Evolutionary conservation across 345 rosid genomes (phyloP).

Genomic region (Dipteronia sinensis): DNA sequence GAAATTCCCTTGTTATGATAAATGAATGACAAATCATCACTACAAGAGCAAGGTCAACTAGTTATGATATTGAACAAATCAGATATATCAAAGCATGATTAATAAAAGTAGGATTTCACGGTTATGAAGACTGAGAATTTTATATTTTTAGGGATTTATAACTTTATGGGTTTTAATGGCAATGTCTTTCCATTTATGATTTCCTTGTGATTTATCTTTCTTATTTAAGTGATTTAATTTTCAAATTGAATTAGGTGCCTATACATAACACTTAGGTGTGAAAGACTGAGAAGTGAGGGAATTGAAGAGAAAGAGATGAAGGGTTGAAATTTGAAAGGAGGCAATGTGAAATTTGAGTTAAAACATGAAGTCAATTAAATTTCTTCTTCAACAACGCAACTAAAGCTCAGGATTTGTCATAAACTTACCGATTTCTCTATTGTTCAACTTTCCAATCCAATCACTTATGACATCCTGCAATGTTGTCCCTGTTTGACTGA

Average conservation of each 20-base stretch:
- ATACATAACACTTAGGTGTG: too few relatives aligned
- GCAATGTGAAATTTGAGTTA: too few relatives aligned
- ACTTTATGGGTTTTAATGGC: background rate
- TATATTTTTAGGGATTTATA: background rate
- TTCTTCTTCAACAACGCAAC: constrained; percentile 11
- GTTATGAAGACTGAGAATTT: background rate
- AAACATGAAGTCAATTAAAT: background rate
- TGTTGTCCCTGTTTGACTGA: constrained; percentile 59
- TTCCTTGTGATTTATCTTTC: background rate
- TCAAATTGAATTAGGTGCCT: background rate
- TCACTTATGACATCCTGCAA: constrained; percentile 70
- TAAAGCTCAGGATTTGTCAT: background rate
- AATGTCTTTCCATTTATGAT: background rate
- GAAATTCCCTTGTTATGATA: background rate
- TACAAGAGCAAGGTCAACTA: background rate
- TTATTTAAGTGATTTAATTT: background rate
- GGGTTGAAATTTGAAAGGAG: too few relatives aligned
- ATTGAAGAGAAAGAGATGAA: too few relatives aligned
- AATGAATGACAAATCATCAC: background rate
- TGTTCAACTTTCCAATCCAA: constrained; percentile 61
- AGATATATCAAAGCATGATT: background rate
- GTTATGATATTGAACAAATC: background rate
- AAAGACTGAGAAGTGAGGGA: too few relatives aligned
- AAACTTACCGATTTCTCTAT: constrained; percentile 71
- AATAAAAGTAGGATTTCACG: background rate